These are phyloP conservation scores for Lactuca saligna DNA, from an alignment of 129 eudicot genomes.

Conservation along the genomic window DNA sequence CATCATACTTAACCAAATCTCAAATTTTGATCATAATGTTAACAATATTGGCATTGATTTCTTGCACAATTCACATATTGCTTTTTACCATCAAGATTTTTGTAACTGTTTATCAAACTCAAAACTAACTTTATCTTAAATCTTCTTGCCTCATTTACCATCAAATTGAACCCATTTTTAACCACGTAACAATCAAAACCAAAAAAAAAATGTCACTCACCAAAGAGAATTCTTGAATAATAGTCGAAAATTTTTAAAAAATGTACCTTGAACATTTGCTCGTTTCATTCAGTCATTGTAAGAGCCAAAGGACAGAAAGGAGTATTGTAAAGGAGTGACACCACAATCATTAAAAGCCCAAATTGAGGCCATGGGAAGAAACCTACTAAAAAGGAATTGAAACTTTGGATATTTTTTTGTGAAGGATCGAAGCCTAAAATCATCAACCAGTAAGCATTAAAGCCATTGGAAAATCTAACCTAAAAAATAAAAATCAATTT, in stretches of 20 bases:
- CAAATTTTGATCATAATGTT: neutral
- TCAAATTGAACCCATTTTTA: constrained; percentile 88
- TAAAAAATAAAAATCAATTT: no score
- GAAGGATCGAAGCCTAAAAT: constrained; percentile 72
- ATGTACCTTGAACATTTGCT: constrained; percentile 69
- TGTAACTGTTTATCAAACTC: constrained; percentile 85
- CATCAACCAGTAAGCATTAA: constrained; percentile 93
- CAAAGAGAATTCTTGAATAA: constrained; percentile 1
- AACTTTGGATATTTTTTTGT: constrained; percentile 61
- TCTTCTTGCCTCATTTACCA: constrained; percentile 88
- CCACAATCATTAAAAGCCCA: constrained; percentile 98
- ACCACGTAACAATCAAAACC: constrained; percentile 17
- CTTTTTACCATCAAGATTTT: constrained; percentile 81
- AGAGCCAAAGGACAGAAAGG: constrained; percentile 49
- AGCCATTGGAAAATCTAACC: constrained; percentile 57
- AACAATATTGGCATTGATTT: constrained; percentile 65
- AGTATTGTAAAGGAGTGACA: constrained; percentile 54
- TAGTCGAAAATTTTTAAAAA: neutral
- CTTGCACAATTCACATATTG: constrained; percentile 98
- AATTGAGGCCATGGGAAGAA: constrained; percentile 77
- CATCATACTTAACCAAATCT: neutral
- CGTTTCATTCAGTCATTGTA: constrained; percentile 55
- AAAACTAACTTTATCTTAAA: constrained; percentile 78
- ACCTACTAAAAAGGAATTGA: constrained; percentile 65
- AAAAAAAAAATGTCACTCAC: constrained; percentile 22